These are phyloP conservation scores for Hypocreales sp. DNA, from an alignment of 2,329 filamentous ascomycete genomes.

Conservation along the genomic window DNA sequence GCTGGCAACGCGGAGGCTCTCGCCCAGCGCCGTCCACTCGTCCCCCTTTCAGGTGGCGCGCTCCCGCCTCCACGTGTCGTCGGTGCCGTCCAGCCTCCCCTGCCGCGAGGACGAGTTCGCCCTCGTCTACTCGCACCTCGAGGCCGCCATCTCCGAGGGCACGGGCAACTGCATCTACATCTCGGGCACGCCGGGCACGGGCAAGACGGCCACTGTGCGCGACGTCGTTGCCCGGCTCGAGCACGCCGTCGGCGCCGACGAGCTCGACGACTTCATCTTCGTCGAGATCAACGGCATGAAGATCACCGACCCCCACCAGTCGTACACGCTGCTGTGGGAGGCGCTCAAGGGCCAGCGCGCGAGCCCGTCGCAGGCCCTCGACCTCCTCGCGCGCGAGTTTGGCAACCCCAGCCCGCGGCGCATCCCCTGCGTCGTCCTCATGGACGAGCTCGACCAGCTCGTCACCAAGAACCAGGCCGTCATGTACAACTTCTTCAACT, in stretches of 20 bases:
- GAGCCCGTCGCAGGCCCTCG: conserved; percentile 78
- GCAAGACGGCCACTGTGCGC: conserved; percentile 92
- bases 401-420: conserved; percentile 78
- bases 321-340: conserved; percentile 91
- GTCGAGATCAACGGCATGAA: conserved; percentile 99
- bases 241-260: conserved; percentile 72
- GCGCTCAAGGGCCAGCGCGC: conserved; percentile 87
- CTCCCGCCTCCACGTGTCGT: conserved; percentile 79
- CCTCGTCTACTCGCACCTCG: conserved; percentile 83
- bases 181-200: conserved; percentile 93
- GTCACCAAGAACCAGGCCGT: conserved; percentile 98
- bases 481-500: conserved; percentile 99
- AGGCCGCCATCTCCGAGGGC: conserved; percentile 85
- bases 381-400: conserved; percentile 85
- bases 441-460: conserved; percentile 96
- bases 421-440: conserved; percentile 89
- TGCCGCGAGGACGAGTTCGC: conserved; percentile 88
- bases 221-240: conserved; percentile 87
- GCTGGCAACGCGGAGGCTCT: conserved; percentile 73
- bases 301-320: conserved; percentile 93
- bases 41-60: conserved; percentile 89
- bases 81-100: conserved; percentile 76
- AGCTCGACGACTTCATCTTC: conserved; percentile 96
- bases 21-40: conserved; percentile 55
- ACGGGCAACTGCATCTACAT: conserved; percentile 97